Conservation (phyloP, 768 basidiomycete genomes). For the Leccinum longicurvipes region DNA sequence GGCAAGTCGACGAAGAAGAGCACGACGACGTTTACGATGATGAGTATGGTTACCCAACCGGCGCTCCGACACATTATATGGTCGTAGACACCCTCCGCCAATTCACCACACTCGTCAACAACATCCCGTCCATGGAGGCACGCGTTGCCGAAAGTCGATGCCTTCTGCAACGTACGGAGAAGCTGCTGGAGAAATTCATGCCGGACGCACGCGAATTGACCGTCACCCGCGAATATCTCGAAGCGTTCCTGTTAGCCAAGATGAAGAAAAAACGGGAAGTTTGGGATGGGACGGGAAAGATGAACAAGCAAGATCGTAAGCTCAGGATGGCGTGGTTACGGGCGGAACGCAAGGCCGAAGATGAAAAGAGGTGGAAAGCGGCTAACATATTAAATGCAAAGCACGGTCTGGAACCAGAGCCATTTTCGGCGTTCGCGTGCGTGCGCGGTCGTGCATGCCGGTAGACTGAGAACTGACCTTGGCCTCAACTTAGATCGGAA, state of each 20-base stretch:
- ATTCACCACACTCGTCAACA: constrained; percentile 23
- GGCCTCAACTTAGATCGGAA: constrained; percentile 18
- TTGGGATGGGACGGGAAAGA: constrained; percentile 30
- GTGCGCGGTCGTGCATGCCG: constrained; percentile 2
- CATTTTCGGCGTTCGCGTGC: constrained; percentile 24
- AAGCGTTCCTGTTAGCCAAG: constrained; percentile 22
- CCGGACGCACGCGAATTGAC: constrained; percentile 19
- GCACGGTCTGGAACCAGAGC: constrained; percentile 10
- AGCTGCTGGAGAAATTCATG: constrained; percentile 11
- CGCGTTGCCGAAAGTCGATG: constrained; percentile 18
- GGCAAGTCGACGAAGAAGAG: constrained; percentile 4
- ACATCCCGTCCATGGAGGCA: constrained; percentile 16
- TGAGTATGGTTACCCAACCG: constrained; percentile 2
- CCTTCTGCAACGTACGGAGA: constrained; percentile 17
- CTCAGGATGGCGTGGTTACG: constrained; percentile 25
- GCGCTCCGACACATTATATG: constrained; percentile 22
- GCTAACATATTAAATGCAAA: constrained; percentile 11
- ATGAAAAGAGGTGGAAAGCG: constrained; percentile 19
- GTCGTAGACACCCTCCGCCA: constrained; percentile 29
- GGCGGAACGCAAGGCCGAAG: constrained; percentile 16
- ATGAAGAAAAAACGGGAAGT: constrained; percentile 32
- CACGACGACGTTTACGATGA: neutral
- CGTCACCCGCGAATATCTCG: constrained; percentile 26
- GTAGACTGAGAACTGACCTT: neutral
- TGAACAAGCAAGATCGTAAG: constrained; percentile 24